These are phyloP conservation scores for Paraglomus brasilianum DNA, from an alignment of 192 early-diverging fungal genomes.

Conservation along the genomic window DNA sequence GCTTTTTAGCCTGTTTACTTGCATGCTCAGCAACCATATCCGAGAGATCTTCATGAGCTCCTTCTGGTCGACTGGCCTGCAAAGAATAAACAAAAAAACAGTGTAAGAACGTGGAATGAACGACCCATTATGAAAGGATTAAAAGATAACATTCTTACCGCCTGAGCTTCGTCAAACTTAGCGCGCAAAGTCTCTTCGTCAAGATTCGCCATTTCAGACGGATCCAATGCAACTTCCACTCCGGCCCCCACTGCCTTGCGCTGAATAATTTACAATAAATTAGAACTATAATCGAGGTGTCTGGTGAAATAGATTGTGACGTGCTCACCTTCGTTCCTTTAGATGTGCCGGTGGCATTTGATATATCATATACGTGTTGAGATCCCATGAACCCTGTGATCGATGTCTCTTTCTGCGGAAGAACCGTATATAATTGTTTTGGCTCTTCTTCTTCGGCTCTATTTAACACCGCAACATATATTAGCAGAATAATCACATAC, in stretches of 20 bases:
- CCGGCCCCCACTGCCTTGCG: constrained; percentile 58
- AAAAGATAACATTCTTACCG: constrained; percentile 29
- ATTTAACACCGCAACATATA: neutral
- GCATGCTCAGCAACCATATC: constrained; percentile 90
- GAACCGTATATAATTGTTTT: constrained; percentile 80
- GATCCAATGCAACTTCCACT: constrained; percentile 87
- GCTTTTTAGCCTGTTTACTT: constrained; percentile 63
- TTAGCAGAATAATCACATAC: too few relatives aligned
- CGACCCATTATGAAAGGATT: neutral
- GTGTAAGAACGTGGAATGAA: neutral
- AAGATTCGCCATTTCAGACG: constrained; percentile 81
- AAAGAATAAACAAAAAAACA: constrained; percentile 3
- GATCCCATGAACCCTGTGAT: constrained; percentile 92
- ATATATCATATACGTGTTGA: constrained; percentile 85
- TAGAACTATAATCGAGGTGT: neutral
- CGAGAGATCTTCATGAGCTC: constrained; percentile 73
- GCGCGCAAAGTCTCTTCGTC: constrained; percentile 73
- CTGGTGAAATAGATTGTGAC: neutral
- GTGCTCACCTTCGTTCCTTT: constrained; percentile 46
- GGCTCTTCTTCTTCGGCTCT: constrained; percentile 47
- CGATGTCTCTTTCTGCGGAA: constrained; percentile 69
- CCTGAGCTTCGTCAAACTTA: constrained; percentile 74
- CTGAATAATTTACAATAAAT: constrained; percentile 32
- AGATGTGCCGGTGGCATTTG: constrained; percentile 44
- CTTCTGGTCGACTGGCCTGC: constrained; percentile 37